Evolutionary conservation across 768 basidiomycete species (phyloP), one percentile per base, ranked within the genome.

Genomic region (Podaxis carcinomalis): DNA sequence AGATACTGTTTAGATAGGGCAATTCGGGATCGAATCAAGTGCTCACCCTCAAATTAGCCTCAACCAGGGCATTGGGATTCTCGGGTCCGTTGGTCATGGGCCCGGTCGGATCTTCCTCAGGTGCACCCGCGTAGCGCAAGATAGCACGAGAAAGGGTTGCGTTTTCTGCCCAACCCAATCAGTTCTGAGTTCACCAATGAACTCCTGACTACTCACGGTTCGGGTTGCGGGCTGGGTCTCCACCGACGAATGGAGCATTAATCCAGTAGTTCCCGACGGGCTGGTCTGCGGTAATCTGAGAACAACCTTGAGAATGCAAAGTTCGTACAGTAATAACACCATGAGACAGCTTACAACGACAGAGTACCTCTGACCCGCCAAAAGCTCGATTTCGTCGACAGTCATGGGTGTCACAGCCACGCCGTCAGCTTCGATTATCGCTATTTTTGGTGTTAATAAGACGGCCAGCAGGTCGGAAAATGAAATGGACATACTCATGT

Each of bases 91-190:
- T 35, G 35, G 63, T 65, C 66, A 68, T 66, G 5, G 68, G 68
- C 11, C 63, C 61, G 0, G 47, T 57, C 1, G 80, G 80, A 0
- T 80, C 78, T 16, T 11, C 61, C 5, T 62, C 42, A 0, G 75
- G 74, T 11, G 80, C 78, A 5, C 78, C 78, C 0, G 65, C 64
- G 58, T 81, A 81, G 27, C 74, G 72, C 6, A 81, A 72, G 56
- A 81, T 74, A 0, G 75, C 80, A 25, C 1, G 72, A 66, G 19
- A 57, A 36, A 58, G 69, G 72, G 64, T 74, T 77, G 58, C 66
- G 66, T 65, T 56, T 6, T 70, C 60, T 39, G 73, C 69, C 27
- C 70, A 36, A 23, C 6, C 11, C 37, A 36, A 49, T 49, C 16
- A 27, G 37, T 23, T n/a, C 25, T 16, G 37, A 25, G 4, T 35